phyloP scores from a whole-genome alignment of 495 filamentous ascomycete genomes.

The Clohesyomyces aquaticus region DNA sequence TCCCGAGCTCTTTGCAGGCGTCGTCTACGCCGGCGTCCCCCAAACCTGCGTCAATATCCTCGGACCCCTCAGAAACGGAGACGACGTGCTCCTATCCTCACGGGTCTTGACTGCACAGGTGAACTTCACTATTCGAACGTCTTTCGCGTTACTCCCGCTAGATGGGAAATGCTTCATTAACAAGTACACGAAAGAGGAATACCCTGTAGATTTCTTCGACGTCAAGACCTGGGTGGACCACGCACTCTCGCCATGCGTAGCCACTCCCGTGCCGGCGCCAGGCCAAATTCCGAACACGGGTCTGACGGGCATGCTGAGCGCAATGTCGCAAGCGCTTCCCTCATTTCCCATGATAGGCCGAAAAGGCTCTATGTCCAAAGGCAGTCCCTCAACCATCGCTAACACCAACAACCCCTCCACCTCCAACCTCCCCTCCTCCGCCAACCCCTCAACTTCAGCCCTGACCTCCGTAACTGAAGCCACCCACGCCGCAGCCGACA shows the following conservation, averaged over 20 bases:
- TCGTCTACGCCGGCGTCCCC: constrained; percentile 84
- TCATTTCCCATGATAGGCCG: constrained; percentile 35
- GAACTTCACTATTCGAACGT: constrained; percentile 89
- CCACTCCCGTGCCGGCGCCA: constrained; percentile 57
- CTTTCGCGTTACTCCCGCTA: constrained; percentile 82
- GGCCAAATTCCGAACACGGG: constrained; percentile 34
- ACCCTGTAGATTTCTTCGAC: constrained; percentile 84
- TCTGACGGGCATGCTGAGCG: constrained; percentile 51
- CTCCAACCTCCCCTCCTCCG: constrained; percentile 13
- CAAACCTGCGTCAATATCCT: constrained; percentile 89
- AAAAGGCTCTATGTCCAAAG: constrained; percentile 38
- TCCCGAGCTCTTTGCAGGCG: constrained; percentile 84
- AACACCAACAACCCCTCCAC: constrained; percentile 1
- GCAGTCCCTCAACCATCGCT: constrained; percentile 4
- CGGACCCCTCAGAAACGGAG: constrained; percentile 86
- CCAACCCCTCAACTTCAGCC: constrained; percentile 9
- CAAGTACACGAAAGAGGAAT: constrained; percentile 77
- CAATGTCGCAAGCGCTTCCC: constrained; percentile 47
- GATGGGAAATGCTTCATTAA: constrained; percentile 89
- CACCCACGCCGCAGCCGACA: constrained; percentile 35
- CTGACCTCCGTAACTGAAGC: constrained; percentile 25
- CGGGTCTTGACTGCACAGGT: constrained; percentile 92
- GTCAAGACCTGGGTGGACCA: constrained; percentile 78
- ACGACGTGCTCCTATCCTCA: constrained; percentile 86
- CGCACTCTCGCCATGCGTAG: constrained; percentile 76